Conservation (phyloP, 495 filamentous ascomycete species). For the Aspergillus ostianus region DNA sequence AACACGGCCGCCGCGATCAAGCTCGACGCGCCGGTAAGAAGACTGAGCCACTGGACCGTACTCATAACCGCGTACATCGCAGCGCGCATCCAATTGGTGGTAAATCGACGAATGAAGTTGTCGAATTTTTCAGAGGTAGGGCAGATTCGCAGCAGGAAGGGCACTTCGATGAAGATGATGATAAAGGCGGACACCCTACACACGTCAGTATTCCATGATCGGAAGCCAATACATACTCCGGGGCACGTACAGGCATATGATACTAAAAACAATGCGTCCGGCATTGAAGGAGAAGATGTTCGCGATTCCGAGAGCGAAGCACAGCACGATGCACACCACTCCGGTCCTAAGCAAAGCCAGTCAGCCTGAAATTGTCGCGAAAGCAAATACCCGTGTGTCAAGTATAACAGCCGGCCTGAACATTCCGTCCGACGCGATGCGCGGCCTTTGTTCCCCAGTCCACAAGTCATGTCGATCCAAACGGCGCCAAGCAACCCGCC, state of each 20-base stretch:
- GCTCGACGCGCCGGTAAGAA: constrained; percentile 55
- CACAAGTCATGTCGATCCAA: constrained; percentile 6
- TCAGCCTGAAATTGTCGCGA: constrained; percentile 9
- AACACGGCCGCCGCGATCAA: constrained; percentile 86
- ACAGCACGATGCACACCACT: constrained; percentile 89
- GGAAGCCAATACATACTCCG: not conserved
- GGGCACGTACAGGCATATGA: constrained; percentile 76
- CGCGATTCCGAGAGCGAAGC: constrained; percentile 91
- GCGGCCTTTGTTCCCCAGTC: not conserved
- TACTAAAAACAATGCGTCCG: constrained; percentile 74
- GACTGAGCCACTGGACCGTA: constrained; percentile 77
- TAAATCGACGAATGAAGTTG: constrained; percentile 83
- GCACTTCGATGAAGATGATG: constrained; percentile 95
- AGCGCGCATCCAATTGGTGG: constrained; percentile 97
- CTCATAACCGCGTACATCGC: constrained; percentile 81
- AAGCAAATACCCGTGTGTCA: not conserved
- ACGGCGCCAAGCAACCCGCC: constrained; percentile 22
- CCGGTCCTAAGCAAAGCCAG: constrained; percentile 68
- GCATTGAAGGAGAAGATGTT: constrained; percentile 72
- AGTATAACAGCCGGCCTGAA: constrained; percentile 9
- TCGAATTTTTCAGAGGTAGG: constrained; percentile 91
- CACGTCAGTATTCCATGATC: constrained; percentile 12
- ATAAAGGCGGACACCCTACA: constrained; percentile 73
- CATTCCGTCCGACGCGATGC: not conserved
- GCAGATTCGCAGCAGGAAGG: constrained; percentile 95